These are phyloP conservation scores for Kappamyces sp. DNA, from an alignment of 192 early-diverging fungal genomes.

Conservation along the genomic window DNA sequence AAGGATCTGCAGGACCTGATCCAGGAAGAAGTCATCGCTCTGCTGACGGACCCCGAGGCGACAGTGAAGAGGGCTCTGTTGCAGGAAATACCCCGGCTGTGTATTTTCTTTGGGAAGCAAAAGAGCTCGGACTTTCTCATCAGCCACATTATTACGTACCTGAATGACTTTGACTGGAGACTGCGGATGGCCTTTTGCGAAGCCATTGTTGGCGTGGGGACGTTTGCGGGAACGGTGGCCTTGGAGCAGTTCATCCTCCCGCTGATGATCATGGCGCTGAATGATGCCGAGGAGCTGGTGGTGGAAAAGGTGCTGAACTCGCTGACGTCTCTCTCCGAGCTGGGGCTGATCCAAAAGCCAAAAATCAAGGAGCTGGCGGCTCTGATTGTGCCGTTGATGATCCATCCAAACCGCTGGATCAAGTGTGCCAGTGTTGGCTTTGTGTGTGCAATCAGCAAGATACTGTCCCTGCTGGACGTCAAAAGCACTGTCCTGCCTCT, in stretches of 20 bases:
- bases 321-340: conserved; percentile 68
- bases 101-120: conserved; percentile 77
- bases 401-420: conserved; percentile 80
- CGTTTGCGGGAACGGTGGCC: conserved; percentile 77
- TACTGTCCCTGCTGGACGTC: conserved; percentile 62
- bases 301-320: conserved; percentile 83
- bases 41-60: conserved; percentile 76
- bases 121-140: conserved; percentile 77
- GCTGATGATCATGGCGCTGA: conserved; percentile 79
- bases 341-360: conserved; percentile 70
- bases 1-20: conserved; percentile 73
- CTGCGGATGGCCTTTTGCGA: conserved; percentile 88
- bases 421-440: conserved; percentile 70
- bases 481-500: conserved; percentile 74
- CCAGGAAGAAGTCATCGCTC: conserved; percentile 70
- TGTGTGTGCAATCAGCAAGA: conserved; percentile 54
- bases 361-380: conserved; percentile 68
- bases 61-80: conserved; percentile 81
- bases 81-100: conserved; percentile 71
- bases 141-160: conserved; percentile 91
- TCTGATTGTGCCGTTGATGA: conserved; percentile 65
- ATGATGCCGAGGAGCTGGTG: conserved; percentile 90
- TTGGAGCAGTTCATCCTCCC: conserved; percentile 92
- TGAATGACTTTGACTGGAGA: conserved; percentile 95
- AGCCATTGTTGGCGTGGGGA: conserved; percentile 82